Evolutionary conservation across 1,139 yeast species (phyloP).

Genomic region (Taiozyma sp.): DNA sequence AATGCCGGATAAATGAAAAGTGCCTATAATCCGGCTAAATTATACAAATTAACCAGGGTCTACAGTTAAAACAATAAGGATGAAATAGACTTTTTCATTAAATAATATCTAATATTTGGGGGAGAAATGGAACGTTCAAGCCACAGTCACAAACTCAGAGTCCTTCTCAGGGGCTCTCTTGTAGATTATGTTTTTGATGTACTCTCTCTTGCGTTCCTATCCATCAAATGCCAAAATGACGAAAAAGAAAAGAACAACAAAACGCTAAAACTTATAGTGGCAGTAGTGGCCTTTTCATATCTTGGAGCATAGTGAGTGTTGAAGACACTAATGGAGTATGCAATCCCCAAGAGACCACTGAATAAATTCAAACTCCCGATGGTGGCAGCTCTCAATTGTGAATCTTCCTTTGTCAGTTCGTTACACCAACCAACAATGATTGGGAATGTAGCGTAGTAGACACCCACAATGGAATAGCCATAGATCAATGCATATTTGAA

Average conservation of each 20-base stretch:
- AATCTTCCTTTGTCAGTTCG: conserved; percentile 18
- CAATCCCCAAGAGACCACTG: conserved; percentile 12
- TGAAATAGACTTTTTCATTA: too few relatives aligned
- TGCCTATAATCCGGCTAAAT: background rate
- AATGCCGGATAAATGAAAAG: background rate
- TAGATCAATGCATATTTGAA: conserved; percentile 11
- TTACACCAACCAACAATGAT: conserved; percentile 19
- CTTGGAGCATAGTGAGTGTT: conserved; percentile 14
- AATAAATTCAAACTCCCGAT: conserved; percentile 18
- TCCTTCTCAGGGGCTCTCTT: background rate
- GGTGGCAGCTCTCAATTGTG: conserved; percentile 16
- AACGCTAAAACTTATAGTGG: conserved; percentile 8
- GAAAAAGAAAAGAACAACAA: conserved; percentile 9
- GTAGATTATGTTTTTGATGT: conserved; percentile 1
- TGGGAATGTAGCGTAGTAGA: conserved; percentile 12
- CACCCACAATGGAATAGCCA: conserved; percentile 16
- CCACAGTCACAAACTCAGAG: background rate
- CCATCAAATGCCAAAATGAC: conserved; percentile 15
- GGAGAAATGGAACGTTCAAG: background rate
- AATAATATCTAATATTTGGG: background rate
- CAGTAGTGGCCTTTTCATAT: conserved; percentile 12
- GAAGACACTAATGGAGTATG: conserved; percentile 11
- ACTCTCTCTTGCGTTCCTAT: conserved; percentile 16
- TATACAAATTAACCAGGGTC: background rate
- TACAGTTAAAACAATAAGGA: too few relatives aligned